phyloP scores from a whole-genome alignment of 1,284 basidiomycete species.

The Sporisorium iseilematis-ciliati region DNA sequence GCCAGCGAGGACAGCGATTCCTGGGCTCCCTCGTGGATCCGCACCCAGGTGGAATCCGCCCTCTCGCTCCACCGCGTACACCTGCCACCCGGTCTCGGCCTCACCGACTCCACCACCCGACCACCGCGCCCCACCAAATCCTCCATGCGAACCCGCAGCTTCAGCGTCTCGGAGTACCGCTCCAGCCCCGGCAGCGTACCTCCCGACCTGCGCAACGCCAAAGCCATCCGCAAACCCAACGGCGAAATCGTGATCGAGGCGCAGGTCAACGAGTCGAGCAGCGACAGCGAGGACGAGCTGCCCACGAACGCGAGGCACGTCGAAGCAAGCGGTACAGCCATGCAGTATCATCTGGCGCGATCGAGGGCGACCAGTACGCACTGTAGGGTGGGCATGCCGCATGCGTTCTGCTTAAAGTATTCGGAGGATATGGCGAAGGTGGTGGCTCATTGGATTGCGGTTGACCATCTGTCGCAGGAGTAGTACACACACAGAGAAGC shows the following conservation, averaged over 20 bases:
- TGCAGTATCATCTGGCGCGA: slow-evolving; percentile 21
- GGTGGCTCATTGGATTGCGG: slow-evolving; percentile 30
- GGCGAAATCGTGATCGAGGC: slow-evolving; percentile 55
- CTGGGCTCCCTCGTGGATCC: slow-evolving; percentile 53
- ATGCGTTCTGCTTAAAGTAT: slow-evolving; percentile 56
- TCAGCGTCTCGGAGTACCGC: slow-evolving; percentile 40
- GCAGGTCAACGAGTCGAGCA: slow-evolving; percentile 21
- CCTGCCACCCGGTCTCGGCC: slow-evolving; percentile 16
- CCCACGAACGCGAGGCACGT: background rate
- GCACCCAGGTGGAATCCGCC: slow-evolving; percentile 36
- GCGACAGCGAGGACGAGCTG: slow-evolving; percentile 18
- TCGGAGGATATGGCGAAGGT: slow-evolving; percentile 42
- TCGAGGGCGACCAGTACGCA: slow-evolving; percentile 39
- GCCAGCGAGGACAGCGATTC: slow-evolving; percentile 33
- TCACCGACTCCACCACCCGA: background rate
- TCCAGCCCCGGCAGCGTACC: slow-evolving; percentile 23
- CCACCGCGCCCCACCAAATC: background rate
- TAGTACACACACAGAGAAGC: too few relatives aligned
- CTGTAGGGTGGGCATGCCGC: slow-evolving; percentile 54
- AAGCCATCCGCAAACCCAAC: slow-evolving; percentile 36
- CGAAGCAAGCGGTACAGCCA: background rate
- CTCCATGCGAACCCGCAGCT: slow-evolving; percentile 32
- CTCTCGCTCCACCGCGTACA: slow-evolving; percentile 30
- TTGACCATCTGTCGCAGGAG: slow-evolving; percentile 29
- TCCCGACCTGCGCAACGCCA: slow-evolving; percentile 30